These are phyloP conservation scores for Haematococcus lacustris DNA, from an alignment of 139 green algal genomes.

Conservation along the genomic window DNA sequence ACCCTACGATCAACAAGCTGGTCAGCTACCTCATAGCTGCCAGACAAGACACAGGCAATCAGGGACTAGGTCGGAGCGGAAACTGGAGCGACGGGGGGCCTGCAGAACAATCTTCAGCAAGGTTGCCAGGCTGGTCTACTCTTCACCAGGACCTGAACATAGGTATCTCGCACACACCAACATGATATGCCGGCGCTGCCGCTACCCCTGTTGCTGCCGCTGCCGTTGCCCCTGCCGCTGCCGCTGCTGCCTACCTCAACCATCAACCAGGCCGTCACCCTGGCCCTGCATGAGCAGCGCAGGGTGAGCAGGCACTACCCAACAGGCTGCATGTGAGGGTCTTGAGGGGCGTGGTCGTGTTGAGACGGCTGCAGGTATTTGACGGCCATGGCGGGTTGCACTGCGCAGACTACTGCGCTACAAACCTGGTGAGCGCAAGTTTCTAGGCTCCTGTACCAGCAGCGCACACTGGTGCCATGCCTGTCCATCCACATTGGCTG, in stretches of 20 bases:
- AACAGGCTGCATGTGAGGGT: too few species aligned
- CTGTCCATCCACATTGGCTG: not conserved
- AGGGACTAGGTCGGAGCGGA: too few species aligned
- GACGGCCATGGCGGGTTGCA: slow-evolving; percentile 2
- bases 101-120: not conserved
- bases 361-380: not conserved
- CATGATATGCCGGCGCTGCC: too few species aligned
- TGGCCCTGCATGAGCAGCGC: too few species aligned
- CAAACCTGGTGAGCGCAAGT: not conserved
- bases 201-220: too few species aligned
- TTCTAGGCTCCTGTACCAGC: not conserved
- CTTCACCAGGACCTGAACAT: not conserved
- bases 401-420: not conserved
- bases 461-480: too few species aligned
- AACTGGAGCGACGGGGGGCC: not conserved
- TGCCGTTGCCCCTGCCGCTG: too few species aligned
- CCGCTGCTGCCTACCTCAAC: not conserved
- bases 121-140: not conserved
- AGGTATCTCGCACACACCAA: not conserved
- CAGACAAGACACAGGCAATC: not conserved
- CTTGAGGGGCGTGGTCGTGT: too few species aligned
- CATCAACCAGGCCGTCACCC: too few species aligned
- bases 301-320: too few species aligned
- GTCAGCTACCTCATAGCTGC: too few species aligned
- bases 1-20: too few species aligned